phyloP scores from a whole-genome alignment of 1,284 basidiomycete genomes.

The Cryptococcus jaspeensis region DNA sequence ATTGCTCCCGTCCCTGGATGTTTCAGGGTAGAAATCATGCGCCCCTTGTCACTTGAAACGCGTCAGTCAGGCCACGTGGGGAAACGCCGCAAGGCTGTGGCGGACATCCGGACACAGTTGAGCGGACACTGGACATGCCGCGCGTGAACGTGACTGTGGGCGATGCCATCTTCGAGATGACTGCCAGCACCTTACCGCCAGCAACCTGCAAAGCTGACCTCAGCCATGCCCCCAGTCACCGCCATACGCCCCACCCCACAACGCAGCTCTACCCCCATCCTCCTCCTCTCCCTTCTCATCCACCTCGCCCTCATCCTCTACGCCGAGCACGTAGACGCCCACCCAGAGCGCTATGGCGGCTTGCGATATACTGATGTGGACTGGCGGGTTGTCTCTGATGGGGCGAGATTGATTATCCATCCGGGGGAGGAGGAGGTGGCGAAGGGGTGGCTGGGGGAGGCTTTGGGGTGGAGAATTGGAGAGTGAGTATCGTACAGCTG shows the following conservation, averaged over 20 bases:
- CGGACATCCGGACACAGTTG: too few relatives aligned
- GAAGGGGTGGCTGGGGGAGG: constrained; percentile 60
- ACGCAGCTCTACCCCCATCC: constrained; percentile 3
- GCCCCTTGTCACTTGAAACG: too few relatives aligned
- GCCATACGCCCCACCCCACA: background rate
- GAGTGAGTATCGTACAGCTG: constrained; percentile 23
- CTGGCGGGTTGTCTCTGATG: constrained; percentile 93
- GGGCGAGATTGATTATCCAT: constrained; percentile 50
- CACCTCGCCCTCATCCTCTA: constrained; percentile 40
- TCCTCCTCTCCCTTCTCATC: constrained; percentile 21
- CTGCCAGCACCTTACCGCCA: too few relatives aligned
- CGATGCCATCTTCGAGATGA: too few relatives aligned
- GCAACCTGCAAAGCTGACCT: too few relatives aligned
- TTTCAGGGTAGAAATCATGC: too few relatives aligned
- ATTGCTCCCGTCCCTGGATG: too few relatives aligned
- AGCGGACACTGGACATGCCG: too few relatives aligned
- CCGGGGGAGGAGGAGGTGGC: constrained; percentile 52
- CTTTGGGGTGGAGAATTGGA: constrained; percentile 57
- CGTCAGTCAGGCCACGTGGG: too few relatives aligned
- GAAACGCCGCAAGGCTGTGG: too few relatives aligned
- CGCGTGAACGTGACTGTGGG: too few relatives aligned
- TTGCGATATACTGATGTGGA: constrained; percentile 97
- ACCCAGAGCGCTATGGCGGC: constrained; percentile 43
- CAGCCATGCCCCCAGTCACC: too few relatives aligned
- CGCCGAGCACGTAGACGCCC: constrained; percentile 43